Percentiles rank a stretch among this genome's conserved stretches.
phyloP scores from a whole-genome alignment of 2,329 filamentous ascomycete species.

The Alternaria sp. region DNA sequence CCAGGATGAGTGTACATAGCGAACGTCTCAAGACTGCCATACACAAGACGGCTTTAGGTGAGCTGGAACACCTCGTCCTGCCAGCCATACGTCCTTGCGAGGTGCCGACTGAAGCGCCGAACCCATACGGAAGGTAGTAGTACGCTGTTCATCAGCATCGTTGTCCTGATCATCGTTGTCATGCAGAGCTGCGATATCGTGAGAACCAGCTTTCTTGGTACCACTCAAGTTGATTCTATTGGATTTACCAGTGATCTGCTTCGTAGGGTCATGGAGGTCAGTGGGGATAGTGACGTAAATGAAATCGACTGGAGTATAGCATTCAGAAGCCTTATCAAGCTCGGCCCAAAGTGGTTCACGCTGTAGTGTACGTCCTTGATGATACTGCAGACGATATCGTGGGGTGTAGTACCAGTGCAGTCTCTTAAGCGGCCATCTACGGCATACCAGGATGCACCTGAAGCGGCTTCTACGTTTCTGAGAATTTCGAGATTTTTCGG shows the following conservation, averaged over 20 bases:
- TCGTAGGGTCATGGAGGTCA: slow-evolving; percentile 13
- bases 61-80: slow-evolving; percentile 7
- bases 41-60: background rate
- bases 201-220: background rate
- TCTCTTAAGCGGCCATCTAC: slow-evolving; percentile 30
- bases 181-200: background rate
- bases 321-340: slow-evolving; percentile 10
- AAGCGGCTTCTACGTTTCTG: slow-evolving; percentile 54
- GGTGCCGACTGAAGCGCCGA: slow-evolving; percentile 58
- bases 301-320: background rate
- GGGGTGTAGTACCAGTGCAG: slow-evolving; percentile 10
- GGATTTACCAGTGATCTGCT: slow-evolving; percentile 24
- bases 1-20: background rate
- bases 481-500: slow-evolving; percentile 50
- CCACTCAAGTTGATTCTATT: background rate
- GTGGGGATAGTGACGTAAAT: slow-evolving; percentile 7
- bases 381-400: slow-evolving; percentile 23
- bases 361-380: slow-evolving; percentile 50
- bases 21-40: no score
- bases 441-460: slow-evolving; percentile 59
- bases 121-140: slow-evolving; percentile 57
- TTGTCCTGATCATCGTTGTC: background rate
- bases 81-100: slow-evolving; percentile 62
- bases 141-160: background rate
- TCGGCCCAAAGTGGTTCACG: slow-evolving; percentile 62